Base-by-base conservation (phyloP, 306 rosid genomes). In the Prunus mume region DNA sequence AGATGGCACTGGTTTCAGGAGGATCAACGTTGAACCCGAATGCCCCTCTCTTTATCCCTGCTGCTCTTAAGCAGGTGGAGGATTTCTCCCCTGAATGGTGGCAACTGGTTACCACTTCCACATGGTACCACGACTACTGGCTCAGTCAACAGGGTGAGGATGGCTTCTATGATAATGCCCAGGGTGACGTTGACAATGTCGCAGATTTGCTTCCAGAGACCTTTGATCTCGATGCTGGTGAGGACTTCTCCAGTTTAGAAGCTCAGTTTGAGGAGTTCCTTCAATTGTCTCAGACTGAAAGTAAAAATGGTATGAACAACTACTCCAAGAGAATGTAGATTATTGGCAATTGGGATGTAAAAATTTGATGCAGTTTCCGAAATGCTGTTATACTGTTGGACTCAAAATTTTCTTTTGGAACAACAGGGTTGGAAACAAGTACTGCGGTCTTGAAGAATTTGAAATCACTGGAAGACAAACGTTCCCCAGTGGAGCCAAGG, bases 1-100 rank as follows among this genome's bases (percentile, higher is more conserved):
- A 75, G 81, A 91, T 91, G 93, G 89, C 97, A 30, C 75, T 87
- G 76, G 88, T 91, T 24, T 87, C 90, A 12, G 87, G 89, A 83
- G 87, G 89, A 88, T 91, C 97, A 38, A 68, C 90, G 24, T 80
- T 93, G 80, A 93, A 93, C 80, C 98, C 97, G 1, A 80, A 91
- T 52, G 98, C 98, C 18, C 96, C 98, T 13, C 96, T 88, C 49
- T 93, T 85, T 76, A 73, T 93, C 70, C 98, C 97, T 0, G 89
- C 96, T 43, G 96, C 92, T 3, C 87, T 89, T 13, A 94, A 90
- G 52, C 90, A 80, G 80, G 97, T 93, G 86, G 98, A 93, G 82
- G 98, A 93, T 87, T 93, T 93, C 69, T 91, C 98, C 62, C 93
- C 97, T 1, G 96, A 93, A 81, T 91, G 98, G 98, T 93, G 98